Conservation (phyloP, 371 early-diverging fungal genomes). For the Saksenaea oblongispora region DNA sequence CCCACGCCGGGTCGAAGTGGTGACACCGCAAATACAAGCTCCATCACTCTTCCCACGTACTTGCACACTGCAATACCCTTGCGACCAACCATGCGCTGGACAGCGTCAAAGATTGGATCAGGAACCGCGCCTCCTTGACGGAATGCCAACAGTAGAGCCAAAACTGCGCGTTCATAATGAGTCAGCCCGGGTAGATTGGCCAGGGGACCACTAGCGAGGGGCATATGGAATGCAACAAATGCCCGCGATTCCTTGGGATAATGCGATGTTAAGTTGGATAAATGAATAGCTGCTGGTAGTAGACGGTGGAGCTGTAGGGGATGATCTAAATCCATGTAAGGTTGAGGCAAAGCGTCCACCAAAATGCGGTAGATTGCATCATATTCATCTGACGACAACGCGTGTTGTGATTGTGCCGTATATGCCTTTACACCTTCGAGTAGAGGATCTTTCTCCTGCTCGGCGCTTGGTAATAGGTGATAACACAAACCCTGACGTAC, state of each 20-base stretch:
- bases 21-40: conserved; percentile 44
- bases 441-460: conserved; percentile 57
- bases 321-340: conserved; percentile 32
- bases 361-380: conserved; percentile 40
- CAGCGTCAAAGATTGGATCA: conserved; percentile 41
- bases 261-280: conserved; percentile 56
- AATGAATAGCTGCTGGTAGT: conserved; percentile 53
- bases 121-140: conserved; percentile 60
- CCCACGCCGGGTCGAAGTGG: conserved; percentile 43
- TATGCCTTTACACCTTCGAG: conserved; percentile 52
- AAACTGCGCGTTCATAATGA: conserved; percentile 56
- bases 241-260: conserved; percentile 65
- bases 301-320: conserved; percentile 51
- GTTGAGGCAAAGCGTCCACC: conserved; percentile 29
- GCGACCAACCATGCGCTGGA: conserved; percentile 39
- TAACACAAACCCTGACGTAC: conserved; percentile 65
- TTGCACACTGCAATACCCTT: conserved; percentile 44
- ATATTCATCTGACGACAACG: conserved; percentile 24
- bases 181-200: conserved; percentile 61
- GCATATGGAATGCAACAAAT: conserved; percentile 59
- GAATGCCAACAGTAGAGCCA: conserved; percentile 54
- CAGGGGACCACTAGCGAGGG: conserved; percentile 59
- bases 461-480: conserved; percentile 38
- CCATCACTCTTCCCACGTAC: conserved; percentile 48
- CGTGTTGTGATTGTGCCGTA: conserved; percentile 28